Percentiles rank a stretch among this genome's conserved stretches.
Evolutionary conservation across 2,329 filamentous ascomycete genomes (phyloP).

Genomic region (Basipetospora chlamydospora): DNA sequence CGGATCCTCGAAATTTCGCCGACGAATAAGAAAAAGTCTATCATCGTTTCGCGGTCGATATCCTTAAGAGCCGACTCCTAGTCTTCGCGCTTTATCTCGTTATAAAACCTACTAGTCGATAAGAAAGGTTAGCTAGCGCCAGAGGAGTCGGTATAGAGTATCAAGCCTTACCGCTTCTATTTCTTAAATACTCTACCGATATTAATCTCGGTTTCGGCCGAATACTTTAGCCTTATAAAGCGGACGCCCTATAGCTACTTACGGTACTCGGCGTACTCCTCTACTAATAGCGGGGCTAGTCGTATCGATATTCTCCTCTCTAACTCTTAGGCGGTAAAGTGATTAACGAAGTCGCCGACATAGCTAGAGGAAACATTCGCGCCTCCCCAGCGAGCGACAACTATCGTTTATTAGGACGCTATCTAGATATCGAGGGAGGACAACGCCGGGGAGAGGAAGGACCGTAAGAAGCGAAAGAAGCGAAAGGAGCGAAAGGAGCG

Average conservation of each 20-base stretch:
- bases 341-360: neutral
- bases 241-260: constrained; percentile 9
- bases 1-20: constrained; percentile 12
- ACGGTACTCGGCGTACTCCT: constrained; percentile 10
- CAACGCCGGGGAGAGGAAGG: neutral
- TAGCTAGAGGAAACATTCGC: neutral
- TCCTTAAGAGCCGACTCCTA: constrained; percentile 10
- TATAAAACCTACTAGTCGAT: constrained; percentile 10
- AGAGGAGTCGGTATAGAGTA: neutral
- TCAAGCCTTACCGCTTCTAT: constrained; percentile 11
- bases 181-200: constrained; percentile 11
- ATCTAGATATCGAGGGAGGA: constrained; percentile 1
- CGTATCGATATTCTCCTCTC: constrained; percentile 1
- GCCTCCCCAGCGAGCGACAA: neutral
- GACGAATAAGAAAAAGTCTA: constrained; percentile 15
- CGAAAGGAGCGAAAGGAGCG: neutral
- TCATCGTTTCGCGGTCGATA: constrained; percentile 8
- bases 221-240: constrained; percentile 12
- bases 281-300: constrained; percentile 8
- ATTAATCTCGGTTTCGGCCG: constrained; percentile 12
- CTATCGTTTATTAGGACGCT: neutral
- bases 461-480: neutral
- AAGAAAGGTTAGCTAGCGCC: constrained; percentile 3
- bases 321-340: neutral
- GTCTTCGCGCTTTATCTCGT: constrained; percentile 10